Evolutionary conservation across 2,329 filamentous ascomycete species (phyloP).

Genomic region (Verticillium isaacii): DNA sequence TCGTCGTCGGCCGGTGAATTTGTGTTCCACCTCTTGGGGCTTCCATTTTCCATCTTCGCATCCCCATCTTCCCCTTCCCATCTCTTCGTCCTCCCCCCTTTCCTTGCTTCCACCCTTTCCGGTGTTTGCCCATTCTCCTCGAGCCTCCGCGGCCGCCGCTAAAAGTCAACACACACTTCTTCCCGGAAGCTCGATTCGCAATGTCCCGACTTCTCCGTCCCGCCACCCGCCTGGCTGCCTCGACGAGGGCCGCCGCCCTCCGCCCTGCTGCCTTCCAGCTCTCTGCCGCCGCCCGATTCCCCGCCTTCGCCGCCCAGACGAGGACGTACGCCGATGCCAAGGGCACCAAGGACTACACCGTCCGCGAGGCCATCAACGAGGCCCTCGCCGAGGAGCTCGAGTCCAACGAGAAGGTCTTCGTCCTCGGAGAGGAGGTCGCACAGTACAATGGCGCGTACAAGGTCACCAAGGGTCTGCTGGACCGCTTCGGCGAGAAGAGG

Average conservation of each 20-base stretch:
- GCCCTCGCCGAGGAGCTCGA: slow-evolving; percentile 97
- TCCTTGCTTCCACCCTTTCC: not conserved
- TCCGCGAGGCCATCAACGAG: slow-evolving; percentile 96
- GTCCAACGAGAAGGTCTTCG: slow-evolving; percentile 87
- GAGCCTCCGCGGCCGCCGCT: not conserved
- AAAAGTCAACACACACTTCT: slow-evolving; percentile 1
- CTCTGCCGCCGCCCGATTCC: slow-evolving; percentile 26
- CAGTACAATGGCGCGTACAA: slow-evolving; percentile 99
- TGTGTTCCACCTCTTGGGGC: slow-evolving; percentile 6
- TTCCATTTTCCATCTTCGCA: slow-evolving; percentile 2
- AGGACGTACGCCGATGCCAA: slow-evolving; percentile 51
- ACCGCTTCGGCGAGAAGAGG: slow-evolving; percentile 95
- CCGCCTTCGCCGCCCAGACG: slow-evolving; percentile 38
- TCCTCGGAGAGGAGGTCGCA: slow-evolving; percentile 96
- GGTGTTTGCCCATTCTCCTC: not conserved
- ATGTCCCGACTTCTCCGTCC: slow-evolving; percentile 51
- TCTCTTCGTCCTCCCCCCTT: slow-evolving; percentile 4
- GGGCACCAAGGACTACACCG: slow-evolving; percentile 86
- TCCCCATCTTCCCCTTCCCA: not conserved
- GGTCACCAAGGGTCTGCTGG: slow-evolving; percentile 94
- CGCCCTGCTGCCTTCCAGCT: slow-evolving; percentile 25
- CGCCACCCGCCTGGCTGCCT: slow-evolving; percentile 42
- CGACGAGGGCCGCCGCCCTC: slow-evolving; percentile 31
- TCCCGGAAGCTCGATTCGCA: slow-evolving; percentile 9
- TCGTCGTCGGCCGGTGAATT: slow-evolving; percentile 11